Conservation (phyloP, 768 basidiomycete species). For the Boletus rex-veris region DNA sequence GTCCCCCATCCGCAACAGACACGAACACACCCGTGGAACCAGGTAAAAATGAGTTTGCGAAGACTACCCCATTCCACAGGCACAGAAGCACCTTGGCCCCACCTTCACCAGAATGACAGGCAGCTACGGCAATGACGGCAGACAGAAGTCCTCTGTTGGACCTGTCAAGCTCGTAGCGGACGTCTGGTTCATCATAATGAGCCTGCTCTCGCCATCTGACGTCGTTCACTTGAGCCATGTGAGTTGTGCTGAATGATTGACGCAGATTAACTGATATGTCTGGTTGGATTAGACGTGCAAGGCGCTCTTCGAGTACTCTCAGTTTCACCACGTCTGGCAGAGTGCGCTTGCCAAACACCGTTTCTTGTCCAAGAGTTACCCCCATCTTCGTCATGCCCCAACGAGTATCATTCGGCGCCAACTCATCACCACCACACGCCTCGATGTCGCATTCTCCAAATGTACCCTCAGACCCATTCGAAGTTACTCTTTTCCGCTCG, state of each 20-base stretch:
- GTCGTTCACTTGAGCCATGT: conserved; percentile 25
- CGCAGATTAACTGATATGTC: not conserved
- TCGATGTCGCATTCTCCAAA: conserved; percentile 22
- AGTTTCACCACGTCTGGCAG: conserved; percentile 26
- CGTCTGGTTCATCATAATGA: conserved; percentile 30
- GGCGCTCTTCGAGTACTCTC: conserved; percentile 22
- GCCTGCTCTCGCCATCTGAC: conserved; percentile 24
- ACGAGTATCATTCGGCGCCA: conserved; percentile 23
- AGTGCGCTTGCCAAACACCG: conserved; percentile 20
- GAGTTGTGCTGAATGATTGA: conserved; percentile 5
- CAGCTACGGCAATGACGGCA: not conserved
- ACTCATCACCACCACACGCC: conserved; percentile 18
- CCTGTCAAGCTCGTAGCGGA: conserved; percentile 23
- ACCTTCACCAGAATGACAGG: not conserved
- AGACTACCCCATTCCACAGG: not conserved
- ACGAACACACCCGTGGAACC: conserved; percentile 2
- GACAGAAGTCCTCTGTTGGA: not conserved
- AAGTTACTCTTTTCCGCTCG: conserved; percentile 27
- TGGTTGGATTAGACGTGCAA: conserved; percentile 21
- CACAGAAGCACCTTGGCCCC: not conserved
- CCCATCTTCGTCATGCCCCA: conserved; percentile 20
- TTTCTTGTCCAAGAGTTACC: conserved; percentile 25
- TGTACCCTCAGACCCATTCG: conserved; percentile 13
- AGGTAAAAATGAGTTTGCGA: conserved; percentile 8
- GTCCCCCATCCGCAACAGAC: not conserved